A percentile compares a stretch with the other conserved stretches of the same genome.
These are phyloP conservation scores for Chrysanthemum makinoi DNA, from an alignment of 129 eudicot species.

Conservation along the genomic window DNA sequence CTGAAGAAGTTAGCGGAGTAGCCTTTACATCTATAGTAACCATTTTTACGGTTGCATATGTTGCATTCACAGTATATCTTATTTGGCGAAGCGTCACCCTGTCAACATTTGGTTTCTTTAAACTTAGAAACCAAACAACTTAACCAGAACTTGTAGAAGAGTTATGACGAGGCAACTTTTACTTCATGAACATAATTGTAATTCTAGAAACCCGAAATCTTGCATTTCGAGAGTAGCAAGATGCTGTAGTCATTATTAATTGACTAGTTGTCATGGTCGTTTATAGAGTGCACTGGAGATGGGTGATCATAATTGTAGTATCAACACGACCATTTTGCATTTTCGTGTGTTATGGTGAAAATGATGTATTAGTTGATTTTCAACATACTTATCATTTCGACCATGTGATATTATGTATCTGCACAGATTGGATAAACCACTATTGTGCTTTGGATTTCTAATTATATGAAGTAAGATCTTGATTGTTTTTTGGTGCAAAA, in stretches of 20 bases:
- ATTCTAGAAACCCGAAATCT: constrained; percentile 9
- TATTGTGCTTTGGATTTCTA: constrained; percentile 11
- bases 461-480: neutral
- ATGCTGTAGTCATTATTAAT: constrained; percentile 13
- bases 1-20: constrained; percentile 63
- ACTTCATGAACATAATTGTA: neutral
- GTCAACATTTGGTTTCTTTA: constrained; percentile 34
- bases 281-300: constrained; percentile 1
- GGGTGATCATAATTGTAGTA: constrained; percentile 15
- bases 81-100: constrained; percentile 44
- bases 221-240: neutral
- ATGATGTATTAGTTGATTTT: neutral
- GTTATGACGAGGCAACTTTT: neutral
- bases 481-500: neutral
- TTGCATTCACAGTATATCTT: constrained; percentile 59
- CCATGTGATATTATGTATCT: constrained; percentile 15
- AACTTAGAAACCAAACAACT: constrained; percentile 24
- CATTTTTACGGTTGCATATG: constrained; percentile 55
- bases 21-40: constrained; percentile 40
- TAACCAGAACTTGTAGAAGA: neutral
- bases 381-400: neutral
- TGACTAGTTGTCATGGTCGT: constrained; percentile 7
- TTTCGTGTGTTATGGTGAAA: neutral
- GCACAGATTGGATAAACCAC: constrained; percentile 14
- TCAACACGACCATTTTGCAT: constrained; percentile 7